Percentiles rank a stretch among this genome's conserved stretches.
Conservation (phyloP, 2,329 filamentous ascomycete species). For the Alternaria sp. region DNA sequence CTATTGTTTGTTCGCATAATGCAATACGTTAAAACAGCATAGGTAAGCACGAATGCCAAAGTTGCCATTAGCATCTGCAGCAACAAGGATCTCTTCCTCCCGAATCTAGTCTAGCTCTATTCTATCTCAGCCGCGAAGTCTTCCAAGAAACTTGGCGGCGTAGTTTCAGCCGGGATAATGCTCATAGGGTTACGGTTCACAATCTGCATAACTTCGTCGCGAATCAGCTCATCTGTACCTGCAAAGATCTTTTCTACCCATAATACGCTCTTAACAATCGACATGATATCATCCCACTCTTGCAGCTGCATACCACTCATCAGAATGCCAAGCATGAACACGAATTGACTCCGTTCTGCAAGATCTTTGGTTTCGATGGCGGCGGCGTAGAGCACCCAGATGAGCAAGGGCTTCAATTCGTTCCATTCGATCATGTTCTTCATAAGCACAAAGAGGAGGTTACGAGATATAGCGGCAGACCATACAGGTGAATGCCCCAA, state of each 20-base stretch:
- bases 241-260: conserved; percentile 43
- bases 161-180: conserved; percentile 11
- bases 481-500: conserved; percentile 39
- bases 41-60: not conserved
- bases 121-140: conserved; percentile 18
- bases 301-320: conserved; percentile 34
- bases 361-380: conserved; percentile 38
- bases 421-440: conserved; percentile 39
- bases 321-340: conserved; percentile 39
- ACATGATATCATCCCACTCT: conserved; percentile 37
- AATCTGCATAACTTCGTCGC: conserved; percentile 40
- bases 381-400: conserved; percentile 41
- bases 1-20: too few species aligned
- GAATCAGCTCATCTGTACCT: conserved; percentile 34
- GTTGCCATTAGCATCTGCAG: conserved; percentile 17
- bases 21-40: not conserved
- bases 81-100: conserved; percentile 22
- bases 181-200: conserved; percentile 20
- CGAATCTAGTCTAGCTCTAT: conserved; percentile 22
- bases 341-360: conserved; percentile 37
- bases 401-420: conserved; percentile 39
- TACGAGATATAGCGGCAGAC: conserved; percentile 33
- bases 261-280: conserved; percentile 38
- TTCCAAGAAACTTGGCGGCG: conserved; percentile 11
- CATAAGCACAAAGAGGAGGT: conserved; percentile 34